Conservation (phyloP, 768 basidiomycete species). For the Tricholoma flavovirens region DNA sequence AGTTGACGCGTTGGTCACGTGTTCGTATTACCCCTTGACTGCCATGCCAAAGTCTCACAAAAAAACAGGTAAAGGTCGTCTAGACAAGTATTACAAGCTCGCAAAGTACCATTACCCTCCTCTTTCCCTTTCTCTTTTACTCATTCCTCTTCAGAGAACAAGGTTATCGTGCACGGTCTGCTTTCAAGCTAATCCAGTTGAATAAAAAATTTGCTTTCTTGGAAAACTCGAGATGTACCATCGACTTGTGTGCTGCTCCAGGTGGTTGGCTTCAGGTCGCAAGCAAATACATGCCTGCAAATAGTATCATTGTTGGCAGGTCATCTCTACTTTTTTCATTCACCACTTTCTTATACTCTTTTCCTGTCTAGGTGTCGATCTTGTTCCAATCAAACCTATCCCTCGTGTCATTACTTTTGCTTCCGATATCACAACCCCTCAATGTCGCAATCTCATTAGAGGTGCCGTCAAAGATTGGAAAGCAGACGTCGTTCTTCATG, state of each 20-base stretch:
- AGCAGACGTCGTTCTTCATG: slow-evolving; percentile 96
- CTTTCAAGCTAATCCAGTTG: slow-evolving; percentile 97
- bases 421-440: slow-evolving; percentile 88
- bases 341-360: slow-evolving; percentile 7
- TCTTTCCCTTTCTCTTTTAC: slow-evolving; percentile 4
- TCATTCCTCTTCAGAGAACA: slow-evolving; percentile 66
- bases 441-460: slow-evolving; percentile 84
- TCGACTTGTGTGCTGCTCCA: slow-evolving; percentile 97
- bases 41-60: slow-evolving; percentile 78
- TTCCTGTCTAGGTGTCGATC: slow-evolving; percentile 70
- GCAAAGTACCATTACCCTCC: slow-evolving; percentile 56
- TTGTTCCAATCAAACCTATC: slow-evolving; percentile 94
- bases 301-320: slow-evolving; percentile 86
- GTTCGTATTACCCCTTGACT: neutral
- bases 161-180: slow-evolving; percentile 98
- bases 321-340: slow-evolving; percentile 7
- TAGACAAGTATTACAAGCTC: slow-evolving; percentile 97
- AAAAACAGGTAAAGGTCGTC: slow-evolving; percentile 93
- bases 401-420: slow-evolving; percentile 89
- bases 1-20: slow-evolving; percentile 7
- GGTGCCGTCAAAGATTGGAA: slow-evolving; percentile 96
- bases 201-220: slow-evolving; percentile 97
- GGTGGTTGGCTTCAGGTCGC: slow-evolving; percentile 99
- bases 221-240: slow-evolving; percentile 83
- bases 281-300: slow-evolving; percentile 93